Base-by-base conservation (phyloP, 2,329 filamentous ascomycete genomes). In the Talaromyces sp. region DNA sequence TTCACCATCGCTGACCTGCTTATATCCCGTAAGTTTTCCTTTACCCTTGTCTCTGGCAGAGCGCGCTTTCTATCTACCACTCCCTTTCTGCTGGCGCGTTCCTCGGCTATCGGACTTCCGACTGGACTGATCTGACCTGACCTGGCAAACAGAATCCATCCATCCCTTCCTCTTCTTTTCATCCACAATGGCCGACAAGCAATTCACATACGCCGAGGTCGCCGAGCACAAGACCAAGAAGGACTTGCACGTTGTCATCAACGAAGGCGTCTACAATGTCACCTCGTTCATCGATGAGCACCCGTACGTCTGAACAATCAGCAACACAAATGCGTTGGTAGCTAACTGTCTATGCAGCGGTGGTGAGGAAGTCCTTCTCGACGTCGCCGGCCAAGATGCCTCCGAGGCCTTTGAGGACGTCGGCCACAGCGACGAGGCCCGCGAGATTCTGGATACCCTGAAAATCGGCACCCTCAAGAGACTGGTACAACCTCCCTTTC, bases 401-500 rank as follows among this genome's bases (percentile, higher is more conserved):
- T 96, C 93, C 70, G 94, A 97, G 81, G 93, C 94, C 64, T 99
- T 99, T 75, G 94, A 99, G 82, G 94, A 99, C 79, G 94, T 99
- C 72, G 94, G 94, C 74, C 94, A 99, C 88, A 95, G 90, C 71
- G 94, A 99, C 78, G 94, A 99, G 83, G 94, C 94, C 67, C 89
- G 94, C 67, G 93, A 97, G 82, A 93, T 96, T 67, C 87, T 99
- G 61, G 87, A 89, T 32, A 85, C 86, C 71, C 81, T 96, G 66
- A 78, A 87, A 57, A 83, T 94, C 67, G 92, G 91, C 66, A 82
- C 74, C 41, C 78, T 97, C 75, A 95, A 96, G 87, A 85, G 91
- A 76, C 75, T 85, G 82, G 91, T 95, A 84, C 71, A 86, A 75
- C 62, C 19, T 26, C 32, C 43, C 53, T 64, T 56, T 51, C 32